These are phyloP conservation scores for Xylaria sp. DNA, from an alignment of 2,329 filamentous ascomycete genomes.

Conservation along the genomic window DNA sequence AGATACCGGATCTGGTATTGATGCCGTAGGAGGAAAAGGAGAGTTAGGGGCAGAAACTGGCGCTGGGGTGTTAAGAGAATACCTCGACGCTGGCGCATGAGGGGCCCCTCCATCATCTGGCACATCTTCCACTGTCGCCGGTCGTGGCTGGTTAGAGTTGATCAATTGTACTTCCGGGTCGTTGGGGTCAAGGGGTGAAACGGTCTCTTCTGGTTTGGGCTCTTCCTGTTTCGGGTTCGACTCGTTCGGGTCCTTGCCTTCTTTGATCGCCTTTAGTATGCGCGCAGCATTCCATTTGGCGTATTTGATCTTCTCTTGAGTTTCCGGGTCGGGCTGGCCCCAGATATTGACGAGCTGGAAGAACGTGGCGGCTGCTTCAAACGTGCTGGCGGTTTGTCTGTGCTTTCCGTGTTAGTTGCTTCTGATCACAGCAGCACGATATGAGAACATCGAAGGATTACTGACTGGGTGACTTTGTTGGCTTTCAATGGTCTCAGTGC, in stretches of 20 bases:
- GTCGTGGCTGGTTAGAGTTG: constrained; percentile 51
- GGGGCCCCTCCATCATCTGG: constrained; percentile 55
- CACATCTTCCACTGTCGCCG: constrained; percentile 63
- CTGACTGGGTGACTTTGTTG: constrained; percentile 82
- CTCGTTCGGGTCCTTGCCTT: constrained; percentile 90
- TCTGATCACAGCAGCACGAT: background rate
- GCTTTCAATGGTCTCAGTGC: constrained; percentile 84
- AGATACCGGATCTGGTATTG: constrained; percentile 47
- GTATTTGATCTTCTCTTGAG: constrained; percentile 88
- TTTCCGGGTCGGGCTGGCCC: constrained; percentile 78
- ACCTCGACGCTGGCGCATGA: constrained; percentile 36
- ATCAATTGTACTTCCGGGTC: constrained; percentile 72
- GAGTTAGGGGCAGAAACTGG: constrained; percentile 53
- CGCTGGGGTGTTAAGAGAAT: constrained; percentile 46
- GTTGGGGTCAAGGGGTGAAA: constrained; percentile 65
- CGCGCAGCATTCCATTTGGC: constrained; percentile 95
- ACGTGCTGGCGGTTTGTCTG: constrained; percentile 92
- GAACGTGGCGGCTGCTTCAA: constrained; percentile 91
- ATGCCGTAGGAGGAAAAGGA: constrained; percentile 45
- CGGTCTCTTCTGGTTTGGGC: constrained; percentile 56
- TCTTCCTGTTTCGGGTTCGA: constrained; percentile 79
- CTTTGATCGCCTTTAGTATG: constrained; percentile 90
- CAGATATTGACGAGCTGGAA: constrained; percentile 89
- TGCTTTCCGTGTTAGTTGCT: constrained; percentile 20
- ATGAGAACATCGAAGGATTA: constrained; percentile 25